phyloP scores from a whole-genome alignment of 2,329 filamentous ascomycete genomes.

The Plenodomus lindquistii region DNA sequence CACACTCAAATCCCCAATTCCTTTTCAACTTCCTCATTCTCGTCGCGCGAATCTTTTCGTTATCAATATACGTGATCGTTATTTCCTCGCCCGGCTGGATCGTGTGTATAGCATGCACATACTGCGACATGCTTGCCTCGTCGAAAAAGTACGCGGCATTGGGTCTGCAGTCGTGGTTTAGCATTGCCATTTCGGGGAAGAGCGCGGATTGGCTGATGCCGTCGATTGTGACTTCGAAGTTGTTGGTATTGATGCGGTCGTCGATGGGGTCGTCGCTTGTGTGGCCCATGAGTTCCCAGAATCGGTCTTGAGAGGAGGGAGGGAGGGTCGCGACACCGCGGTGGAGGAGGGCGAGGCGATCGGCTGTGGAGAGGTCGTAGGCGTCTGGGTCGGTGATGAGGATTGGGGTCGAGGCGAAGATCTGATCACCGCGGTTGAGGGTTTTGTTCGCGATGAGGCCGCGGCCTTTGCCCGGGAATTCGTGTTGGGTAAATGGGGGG shows the following conservation, averaged over 20 bases:
- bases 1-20: conserved; percentile 49
- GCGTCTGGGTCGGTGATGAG: conserved; percentile 33
- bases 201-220: conserved; percentile 29
- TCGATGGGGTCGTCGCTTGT: conserved; percentile 37
- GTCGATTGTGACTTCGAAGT: conserved; percentile 36
- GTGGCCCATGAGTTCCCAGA: conserved; percentile 39
- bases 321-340: conserved; percentile 34
- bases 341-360: conserved; percentile 32
- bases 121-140: conserved; percentile 42
- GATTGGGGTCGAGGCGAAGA: conserved; percentile 40
- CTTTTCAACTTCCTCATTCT: conserved; percentile 37
- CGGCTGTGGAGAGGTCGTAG: conserved; percentile 24
- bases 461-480: conserved; percentile 39
- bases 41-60: conserved; percentile 33
- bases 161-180: conserved; percentile 44
- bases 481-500: conserved; percentile 33
- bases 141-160: conserved; percentile 50
- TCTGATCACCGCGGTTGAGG: conserved; percentile 38
- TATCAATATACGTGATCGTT: conserved; percentile 49
- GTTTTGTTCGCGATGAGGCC: conserved; percentile 41
- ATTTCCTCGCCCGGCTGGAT: conserved; percentile 48
- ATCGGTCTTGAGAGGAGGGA: conserved; percentile 14
- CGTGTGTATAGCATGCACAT: conserved; percentile 46
- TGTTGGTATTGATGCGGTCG: conserved; percentile 42
- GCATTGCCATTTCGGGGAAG: conserved; percentile 41